Evolutionary conservation across 2,329 filamentous ascomycete species (phyloP).

Genomic region (Colletotrichum limetticola): DNA sequence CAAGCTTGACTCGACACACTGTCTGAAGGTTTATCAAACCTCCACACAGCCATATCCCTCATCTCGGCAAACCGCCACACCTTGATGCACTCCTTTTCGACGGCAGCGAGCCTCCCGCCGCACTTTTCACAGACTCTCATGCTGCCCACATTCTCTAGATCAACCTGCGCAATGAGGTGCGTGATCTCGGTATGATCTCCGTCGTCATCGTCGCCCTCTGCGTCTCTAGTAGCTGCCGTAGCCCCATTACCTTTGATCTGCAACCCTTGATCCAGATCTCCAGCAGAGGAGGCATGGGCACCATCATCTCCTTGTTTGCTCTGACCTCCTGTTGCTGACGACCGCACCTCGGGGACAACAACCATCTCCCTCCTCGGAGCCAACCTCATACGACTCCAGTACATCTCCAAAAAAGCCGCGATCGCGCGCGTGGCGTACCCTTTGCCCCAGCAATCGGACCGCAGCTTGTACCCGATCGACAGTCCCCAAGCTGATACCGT

Average conservation of each 20-base stretch:
- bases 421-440: slow-evolving; percentile 18
- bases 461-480: slow-evolving; percentile 14
- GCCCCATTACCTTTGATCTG: background rate
- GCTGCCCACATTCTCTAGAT: slow-evolving; percentile 1
- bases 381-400: background rate
- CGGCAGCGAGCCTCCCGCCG: background rate
- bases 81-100: slow-evolving; percentile 7
- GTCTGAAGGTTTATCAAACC: background rate
- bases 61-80: slow-evolving; percentile 19
- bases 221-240: background rate
- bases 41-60: slow-evolving; percentile 22
- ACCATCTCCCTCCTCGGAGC: background rate
- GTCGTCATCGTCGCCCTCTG: background rate
- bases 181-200: background rate
- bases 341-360: background rate
- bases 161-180: slow-evolving; percentile 15
- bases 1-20: background rate
- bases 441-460: slow-evolving; percentile 13
- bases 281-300: background rate
- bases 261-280: no score
- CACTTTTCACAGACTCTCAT: slow-evolving; percentile 15
- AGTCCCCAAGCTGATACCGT: background rate
- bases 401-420: background rate
- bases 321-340: no score
- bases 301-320: background rate